Percentiles rank a stretch among this genome's conserved stretches.
Conservation (phyloP, 1,284 basidiomycete species). For the Xerocomus nothofagi region DNA sequence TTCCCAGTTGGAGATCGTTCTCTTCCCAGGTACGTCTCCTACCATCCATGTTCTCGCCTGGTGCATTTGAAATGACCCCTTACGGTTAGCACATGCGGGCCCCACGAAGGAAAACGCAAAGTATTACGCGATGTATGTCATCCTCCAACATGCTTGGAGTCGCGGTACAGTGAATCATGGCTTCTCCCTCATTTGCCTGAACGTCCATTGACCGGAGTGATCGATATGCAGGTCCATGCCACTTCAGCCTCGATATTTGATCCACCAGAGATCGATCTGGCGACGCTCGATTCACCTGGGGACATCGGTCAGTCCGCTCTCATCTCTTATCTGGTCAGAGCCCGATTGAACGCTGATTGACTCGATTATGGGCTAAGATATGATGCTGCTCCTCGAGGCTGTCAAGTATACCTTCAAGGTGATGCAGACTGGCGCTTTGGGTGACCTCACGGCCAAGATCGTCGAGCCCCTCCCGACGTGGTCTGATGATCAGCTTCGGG, state of each 20-base stretch:
- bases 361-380: not conserved
- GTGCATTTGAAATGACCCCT: not conserved
- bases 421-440: slow-evolving; percentile 19
- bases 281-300: slow-evolving; percentile 12
- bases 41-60: no score
- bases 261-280: slow-evolving; percentile 15
- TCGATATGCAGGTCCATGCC: slow-evolving; percentile 14
- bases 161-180: slow-evolving; percentile 15
- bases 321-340: not conserved
- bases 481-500: slow-evolving; percentile 13
- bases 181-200: not conserved
- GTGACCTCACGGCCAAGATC: slow-evolving; percentile 10
- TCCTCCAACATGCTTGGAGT: slow-evolving; percentile 22
- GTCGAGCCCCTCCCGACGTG: slow-evolving; percentile 18
- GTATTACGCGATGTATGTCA: slow-evolving; percentile 15
- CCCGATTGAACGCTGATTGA: not conserved
- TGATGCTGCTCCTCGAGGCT: slow-evolving; percentile 19
- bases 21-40: slow-evolving; percentile 14
- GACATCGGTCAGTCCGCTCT: slow-evolving; percentile 19
- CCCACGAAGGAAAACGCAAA: slow-evolving; percentile 12
- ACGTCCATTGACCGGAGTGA: not conserved
- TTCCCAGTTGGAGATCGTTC: slow-evolving; percentile 19
- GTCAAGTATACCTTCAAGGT: slow-evolving; percentile 17
- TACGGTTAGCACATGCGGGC: slow-evolving; percentile 9
- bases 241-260: slow-evolving; percentile 19